A percentile compares a stretch with the other conserved stretches of the same genome.
Evolutionary conservation across 2,329 filamentous ascomycete species (phyloP).

Genomic region (Trichoderma brevicompactum): DNA sequence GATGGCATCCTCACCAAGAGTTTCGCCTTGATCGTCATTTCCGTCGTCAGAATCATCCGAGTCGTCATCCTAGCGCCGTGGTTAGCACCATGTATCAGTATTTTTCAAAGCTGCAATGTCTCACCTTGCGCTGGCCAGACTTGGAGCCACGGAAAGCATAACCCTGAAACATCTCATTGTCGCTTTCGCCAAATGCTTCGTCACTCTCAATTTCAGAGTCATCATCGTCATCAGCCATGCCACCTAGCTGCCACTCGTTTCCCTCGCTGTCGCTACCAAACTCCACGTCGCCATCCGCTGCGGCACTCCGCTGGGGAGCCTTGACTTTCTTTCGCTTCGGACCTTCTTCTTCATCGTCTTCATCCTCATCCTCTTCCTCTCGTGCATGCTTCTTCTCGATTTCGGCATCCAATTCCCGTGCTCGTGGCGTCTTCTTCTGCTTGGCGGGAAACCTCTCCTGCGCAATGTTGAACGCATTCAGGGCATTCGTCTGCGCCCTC

Average conservation of each 20-base stretch:
- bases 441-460: constrained; percentile 55
- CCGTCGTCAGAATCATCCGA: constrained; percentile 56
- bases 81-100: background rate
- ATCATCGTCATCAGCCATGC: constrained; percentile 58
- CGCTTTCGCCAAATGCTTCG: constrained; percentile 86
- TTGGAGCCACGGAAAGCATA: constrained; percentile 62
- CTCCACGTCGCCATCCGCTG: constrained; percentile 63
- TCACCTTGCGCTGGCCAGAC: constrained; percentile 41
- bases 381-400: constrained; percentile 50
- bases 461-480: constrained; percentile 63
- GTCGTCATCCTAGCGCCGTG: constrained; percentile 53
- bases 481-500: constrained; percentile 54
- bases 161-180: constrained; percentile 81
- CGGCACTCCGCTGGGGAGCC: constrained; percentile 47
- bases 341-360: constrained; percentile 58
- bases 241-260: constrained; percentile 81
- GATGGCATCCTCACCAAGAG: constrained; percentile 63
- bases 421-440: constrained; percentile 54
- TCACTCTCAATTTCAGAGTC: constrained; percentile 69
- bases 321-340: constrained; percentile 49
- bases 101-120: background rate
- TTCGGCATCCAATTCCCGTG: constrained; percentile 56
- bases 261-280: constrained; percentile 84
- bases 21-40: constrained; percentile 60
- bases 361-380: constrained; percentile 52